Conservation (phyloP, 768 basidiomycete genomes). For the Termitomyces sp. region DNA sequence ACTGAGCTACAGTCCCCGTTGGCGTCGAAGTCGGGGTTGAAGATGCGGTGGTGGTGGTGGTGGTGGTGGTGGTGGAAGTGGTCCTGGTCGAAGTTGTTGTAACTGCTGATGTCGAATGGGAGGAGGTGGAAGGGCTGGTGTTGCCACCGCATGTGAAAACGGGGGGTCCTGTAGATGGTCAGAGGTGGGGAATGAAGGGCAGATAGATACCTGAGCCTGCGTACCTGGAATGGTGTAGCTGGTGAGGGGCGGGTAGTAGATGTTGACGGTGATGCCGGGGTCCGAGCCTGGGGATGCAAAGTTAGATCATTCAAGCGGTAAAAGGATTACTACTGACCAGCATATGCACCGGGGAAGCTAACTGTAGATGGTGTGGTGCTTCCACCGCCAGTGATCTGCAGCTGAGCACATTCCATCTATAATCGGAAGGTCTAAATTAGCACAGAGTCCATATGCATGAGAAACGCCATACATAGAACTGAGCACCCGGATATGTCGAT, state of each 20-base stretch:
- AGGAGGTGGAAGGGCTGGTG: slow-evolving; percentile 11
- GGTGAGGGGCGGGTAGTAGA: slow-evolving; percentile 35
- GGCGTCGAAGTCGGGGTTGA: slow-evolving; percentile 15
- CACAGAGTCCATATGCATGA: neutral
- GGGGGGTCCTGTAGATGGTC: slow-evolving; percentile 23
- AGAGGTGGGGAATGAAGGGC: neutral
- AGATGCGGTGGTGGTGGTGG: slow-evolving; percentile 4
- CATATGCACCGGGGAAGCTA: slow-evolving; percentile 43
- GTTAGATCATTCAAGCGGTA: neutral
- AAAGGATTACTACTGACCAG: slow-evolving; percentile 15
- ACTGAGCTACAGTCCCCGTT: slow-evolving; percentile 28
- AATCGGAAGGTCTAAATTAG: neutral
- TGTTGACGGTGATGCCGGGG: slow-evolving; percentile 41
- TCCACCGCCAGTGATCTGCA: slow-evolving; percentile 40
- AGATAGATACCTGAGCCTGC: neutral
- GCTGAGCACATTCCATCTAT: slow-evolving; percentile 44
- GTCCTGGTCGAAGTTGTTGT: slow-evolving; percentile 1
- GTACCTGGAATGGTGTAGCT: slow-evolving; percentile 37
- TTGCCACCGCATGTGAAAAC: slow-evolving; percentile 29
- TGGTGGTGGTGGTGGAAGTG: slow-evolving; percentile 7
- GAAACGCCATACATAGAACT: slow-evolving; percentile 39
- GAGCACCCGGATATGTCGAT: slow-evolving; percentile 44
- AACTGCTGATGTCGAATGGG: neutral
- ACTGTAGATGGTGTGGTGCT: slow-evolving; percentile 35
- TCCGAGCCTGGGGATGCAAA: slow-evolving; percentile 24